Base-by-base conservation (phyloP, 2,329 filamentous ascomycete species). In the Colletotrichum musae region DNA sequence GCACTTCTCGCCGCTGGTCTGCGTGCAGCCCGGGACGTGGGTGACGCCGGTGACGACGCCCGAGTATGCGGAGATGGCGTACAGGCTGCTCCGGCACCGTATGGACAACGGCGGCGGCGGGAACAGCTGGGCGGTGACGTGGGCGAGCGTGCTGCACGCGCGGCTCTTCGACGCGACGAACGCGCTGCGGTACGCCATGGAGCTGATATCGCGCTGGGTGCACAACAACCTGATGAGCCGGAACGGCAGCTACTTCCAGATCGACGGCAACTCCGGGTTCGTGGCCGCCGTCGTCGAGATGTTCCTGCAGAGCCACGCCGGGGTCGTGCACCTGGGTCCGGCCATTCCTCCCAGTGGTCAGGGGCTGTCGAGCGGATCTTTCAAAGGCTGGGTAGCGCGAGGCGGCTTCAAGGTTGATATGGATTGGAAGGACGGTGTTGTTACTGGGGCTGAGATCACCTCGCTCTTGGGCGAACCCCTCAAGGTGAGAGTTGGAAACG, bases 191-290 rank as follows among this genome's bases (percentile, higher is more conserved):
- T 77, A 82, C 45, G 67, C 80, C 5, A 74, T 80, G 16, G 72
- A 75, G 28, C 74, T 83, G 24, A 58, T 85, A 32, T 72, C 74
- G 10, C 74, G 75, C 2, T 82, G 78, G 21, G 82, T 81, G 1
- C 72, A 81, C n/a, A 75, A 78, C 3, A 84, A 83, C 68, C 72
- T 85, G 26, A 75, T 82, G 48, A 78, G 76, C 2, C 78, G 82
- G 36, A 50, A 62, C 51, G 73, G 68, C 28, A 62, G 45, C 10
- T 72, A 68, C 26, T 85, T 86, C 69, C 84, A 86, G 73, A 83
- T 85, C 7, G 84, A 86, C 69, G 84, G 84, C 3, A 86, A 86
- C 66, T 84, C 84, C 67, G 85, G 84, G 4, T 80, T 81, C n/a
- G 79, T 80, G 2, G 79, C 81, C 6, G 83, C 80, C 4, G 79